Evolutionary conservation across 805 yeast genomes (phyloP), one percentile per base, ranked within the genome.

Genomic region (Grigorovia humatica): DNA sequence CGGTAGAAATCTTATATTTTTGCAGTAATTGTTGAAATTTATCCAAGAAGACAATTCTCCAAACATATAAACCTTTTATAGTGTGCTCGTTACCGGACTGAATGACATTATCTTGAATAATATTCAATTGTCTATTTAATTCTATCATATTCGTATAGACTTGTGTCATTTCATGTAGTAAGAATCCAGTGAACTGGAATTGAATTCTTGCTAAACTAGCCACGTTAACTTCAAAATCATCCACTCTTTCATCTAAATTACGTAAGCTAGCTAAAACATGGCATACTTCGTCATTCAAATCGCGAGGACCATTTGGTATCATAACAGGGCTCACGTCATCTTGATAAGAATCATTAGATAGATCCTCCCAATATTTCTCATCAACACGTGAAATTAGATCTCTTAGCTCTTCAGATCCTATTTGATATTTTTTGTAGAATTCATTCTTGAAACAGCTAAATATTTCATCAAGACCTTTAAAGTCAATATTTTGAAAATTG

Each of bases 121-220:
- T 58, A 2, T 56, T 51, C 17, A 64, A 55, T 48, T 62, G 65
- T 42, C 69, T 57, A 46, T 67, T 67, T 43, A 65, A 51, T 27
- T 67, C 70, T 2, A 62, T 57, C 63, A 67, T 62, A 45, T 60
- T 64, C 44, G 60, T 57, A 50, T 63, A 62, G 9, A 63, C 59
- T 44, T 64, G 67, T 5, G 67, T 59, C 70, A 67, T 67, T 52
- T 65, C 68, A 48, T 64, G 67, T 6, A 67, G 51, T 17, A 67
- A 48, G 49, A 65, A 65, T 1, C 70, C 70, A 5, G 70, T 64
- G 50, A 65, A 67, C 51, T 67, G 70, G 44, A 64, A 66, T 51
- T 67, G 70, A 13, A 67, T 63, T 42, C 70, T 54, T n/a, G 68
- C 67, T 48, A 67, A 56, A 51, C 70, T 66, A 18, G 70, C 68